Base-by-base conservation (phyloP, 805 yeast genomes). In the Ascoidea tarda region DNA sequence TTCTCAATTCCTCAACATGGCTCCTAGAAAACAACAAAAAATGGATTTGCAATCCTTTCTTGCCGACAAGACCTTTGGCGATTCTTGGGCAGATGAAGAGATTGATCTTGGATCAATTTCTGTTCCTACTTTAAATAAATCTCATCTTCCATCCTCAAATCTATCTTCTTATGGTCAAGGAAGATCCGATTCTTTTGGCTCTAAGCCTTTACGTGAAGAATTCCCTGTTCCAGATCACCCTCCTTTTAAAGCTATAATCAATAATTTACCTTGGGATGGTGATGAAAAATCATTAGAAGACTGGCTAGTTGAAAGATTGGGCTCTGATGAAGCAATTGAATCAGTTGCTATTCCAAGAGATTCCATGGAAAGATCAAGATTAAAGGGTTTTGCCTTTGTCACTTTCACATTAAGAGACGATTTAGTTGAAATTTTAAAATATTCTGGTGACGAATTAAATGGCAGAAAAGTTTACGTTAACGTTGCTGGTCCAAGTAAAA, bases 31-130 rank as follows among this genome's bases (percentile, higher is more conserved):
- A 64, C 75, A 72, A 54, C 75, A 76, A 58, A 87, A 82, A 72
- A 85, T 88, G 93, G 91, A 86, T 75, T 78, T 89, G 70, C 82
- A 81, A 65, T 80, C 90, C 68, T 89, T 89, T 76, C 77, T 87
- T 65, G 79, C 81, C 62, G 93, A 85, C 69, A 85, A 81, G 51
- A 67, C 83, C 46, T 77, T 81, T 60, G 87, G 86, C 49, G 81
- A 79, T 50, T 81, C 88, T 38, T 87, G 96, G 95, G 93, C 89
- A 50, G 95, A 87, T 62, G 86, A 80, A 56, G 93, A 82, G 57
- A 80, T 86, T 59, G 93, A 85, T 69, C 73, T 83, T 67, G 73
- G 75, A 54, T 74, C 82, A 60, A 78, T 82, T 61, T 77, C 78
- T 47, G 77, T 81, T 51, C 76, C 78, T 52, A 68, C 70, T 50